A percentile compares a stretch with the other conserved stretches of the same genome.
Evolutionary conservation across 140 eudicot genomes (phyloP).

Genomic region (Bidens hawaiensis): DNA sequence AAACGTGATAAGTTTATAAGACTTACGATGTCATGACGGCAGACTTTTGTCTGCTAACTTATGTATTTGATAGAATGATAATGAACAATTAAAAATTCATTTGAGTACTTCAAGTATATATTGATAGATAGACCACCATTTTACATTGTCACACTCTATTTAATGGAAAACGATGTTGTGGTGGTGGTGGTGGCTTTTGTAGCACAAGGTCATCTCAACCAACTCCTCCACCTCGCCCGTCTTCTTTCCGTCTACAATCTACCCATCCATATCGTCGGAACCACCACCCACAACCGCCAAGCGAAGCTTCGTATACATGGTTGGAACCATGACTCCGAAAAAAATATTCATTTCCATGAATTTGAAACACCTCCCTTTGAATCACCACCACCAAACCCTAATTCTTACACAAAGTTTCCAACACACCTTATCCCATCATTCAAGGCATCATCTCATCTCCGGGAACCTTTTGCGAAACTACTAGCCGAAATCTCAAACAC

Average conservation of each 20-base stretch:
- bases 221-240: slow-evolving; percentile 64
- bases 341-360: neutral
- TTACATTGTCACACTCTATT: too few relatives aligned
- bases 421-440: slow-evolving; percentile 5
- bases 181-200: slow-evolving; percentile 68
- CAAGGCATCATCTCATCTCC: neutral
- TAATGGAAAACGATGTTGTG: slow-evolving; percentile 28
- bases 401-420: neutral
- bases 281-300: slow-evolving; percentile 4
- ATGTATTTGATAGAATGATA: too few relatives aligned
- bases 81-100: too few relatives aligned
- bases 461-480: neutral
- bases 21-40: too few relatives aligned
- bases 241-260: slow-evolving; percentile 42
- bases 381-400: slow-evolving; percentile 2
- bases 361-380: neutral
- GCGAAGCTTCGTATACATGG: slow-evolving; percentile 10
- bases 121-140: too few relatives aligned
- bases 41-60: too few relatives aligned
- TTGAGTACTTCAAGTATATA: too few relatives aligned
- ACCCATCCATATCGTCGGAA: slow-evolving; percentile 37
- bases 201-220: slow-evolving; percentile 79
- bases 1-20: too few relatives aligned
- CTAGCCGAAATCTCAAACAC: neutral
- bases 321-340: neutral